phyloP scores from a whole-genome alignment of 371 early-diverging fungal species.

The Actinomortierella ambigua region DNA sequence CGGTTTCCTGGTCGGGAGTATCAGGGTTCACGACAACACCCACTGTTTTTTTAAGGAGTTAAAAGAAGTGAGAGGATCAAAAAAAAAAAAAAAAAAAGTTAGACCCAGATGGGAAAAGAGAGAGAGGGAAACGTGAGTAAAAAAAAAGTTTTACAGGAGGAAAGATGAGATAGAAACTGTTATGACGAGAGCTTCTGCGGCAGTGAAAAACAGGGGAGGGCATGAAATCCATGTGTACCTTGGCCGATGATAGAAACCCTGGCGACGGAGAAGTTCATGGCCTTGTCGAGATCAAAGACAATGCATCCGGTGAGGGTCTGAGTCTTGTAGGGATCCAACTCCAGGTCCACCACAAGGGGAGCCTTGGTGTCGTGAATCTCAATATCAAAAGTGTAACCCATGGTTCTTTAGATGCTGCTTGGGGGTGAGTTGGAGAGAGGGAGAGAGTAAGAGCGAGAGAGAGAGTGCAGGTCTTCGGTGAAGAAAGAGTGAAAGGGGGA shows the following conservation, averaged over 20 bases:
- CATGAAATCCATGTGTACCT: too few relatives aligned
- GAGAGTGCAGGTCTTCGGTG: too few relatives aligned
- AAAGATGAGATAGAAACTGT: not conserved
- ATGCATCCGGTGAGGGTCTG: constrained; percentile 37
- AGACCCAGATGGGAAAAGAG: not conserved
- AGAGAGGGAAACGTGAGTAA: not conserved
- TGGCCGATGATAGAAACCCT: constrained; percentile 40
- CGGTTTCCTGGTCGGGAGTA: constrained; percentile 16
- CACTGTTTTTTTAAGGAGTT: constrained; percentile 9
- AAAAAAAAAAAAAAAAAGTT: not conserved
- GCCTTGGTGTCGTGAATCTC: constrained; percentile 39
- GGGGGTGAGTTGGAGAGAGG: not conserved
- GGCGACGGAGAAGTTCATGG: constrained; percentile 37
- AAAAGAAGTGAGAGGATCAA: not conserved
- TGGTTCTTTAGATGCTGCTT: constrained; percentile 5
- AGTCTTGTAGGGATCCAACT: constrained; percentile 10
- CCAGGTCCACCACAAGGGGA: constrained; percentile 42
- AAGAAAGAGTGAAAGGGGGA: not conserved
- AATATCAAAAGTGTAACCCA: constrained; percentile 40
- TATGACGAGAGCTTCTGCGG: not conserved
- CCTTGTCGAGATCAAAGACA: constrained; percentile 18
- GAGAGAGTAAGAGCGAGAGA: not conserved
- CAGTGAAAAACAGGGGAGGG: too few relatives aligned
- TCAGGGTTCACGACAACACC: constrained; percentile 37
- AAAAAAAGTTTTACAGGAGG: not conserved